Base-by-base conservation (phyloP, 345 rosid genomes). In the Murraya koenigii region DNA sequence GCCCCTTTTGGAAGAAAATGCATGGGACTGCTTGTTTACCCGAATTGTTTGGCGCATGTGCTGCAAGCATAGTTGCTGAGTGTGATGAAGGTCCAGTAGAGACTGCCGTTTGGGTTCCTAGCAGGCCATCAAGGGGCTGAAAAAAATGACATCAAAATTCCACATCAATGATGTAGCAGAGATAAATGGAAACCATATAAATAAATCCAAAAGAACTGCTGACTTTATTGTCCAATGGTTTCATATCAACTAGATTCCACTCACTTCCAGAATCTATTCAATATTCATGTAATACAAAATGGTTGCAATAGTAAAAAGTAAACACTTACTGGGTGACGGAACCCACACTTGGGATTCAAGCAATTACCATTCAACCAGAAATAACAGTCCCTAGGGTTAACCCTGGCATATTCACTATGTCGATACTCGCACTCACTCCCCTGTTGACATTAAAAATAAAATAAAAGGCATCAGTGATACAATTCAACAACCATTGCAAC, bases 391-490 rank as follows among this genome's bases (percentile, higher is more conserved):
- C 98, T 88, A 17, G 99, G 99, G 64, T 95, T 95, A 15, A 94
- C 81, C 75, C 99, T 90, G 25, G 98, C 99, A 84, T 87, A 91
- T 78, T 95, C 99, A 77, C 99, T 95, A 77, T 95, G 98, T 19
- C 99, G 99, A 83, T 95, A 95, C 86, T 95, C 99, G 39, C 99
- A 94, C 76, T 95, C 99, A 54, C 80, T 82, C 83, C 98, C 99
- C 99, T 95, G 84, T 72, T n/a, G 38, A 49, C 28, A 78, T 15
- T 32, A 15, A 62, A 26, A 7, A n/a, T 13, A 62, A 8, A 60
- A 75, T 32, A 59, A 77, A 33, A 58, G 70, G 66, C 52, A 28
- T 72, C 59, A 75, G 23, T 61, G 36, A 76, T 13, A 63, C 20
- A 30, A 3, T 68, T 33, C 44, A 65, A 80, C 56, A 5, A 67